Conservation (phyloP, 352 stramenopile species). For the Pythium brassicae region DNA sequence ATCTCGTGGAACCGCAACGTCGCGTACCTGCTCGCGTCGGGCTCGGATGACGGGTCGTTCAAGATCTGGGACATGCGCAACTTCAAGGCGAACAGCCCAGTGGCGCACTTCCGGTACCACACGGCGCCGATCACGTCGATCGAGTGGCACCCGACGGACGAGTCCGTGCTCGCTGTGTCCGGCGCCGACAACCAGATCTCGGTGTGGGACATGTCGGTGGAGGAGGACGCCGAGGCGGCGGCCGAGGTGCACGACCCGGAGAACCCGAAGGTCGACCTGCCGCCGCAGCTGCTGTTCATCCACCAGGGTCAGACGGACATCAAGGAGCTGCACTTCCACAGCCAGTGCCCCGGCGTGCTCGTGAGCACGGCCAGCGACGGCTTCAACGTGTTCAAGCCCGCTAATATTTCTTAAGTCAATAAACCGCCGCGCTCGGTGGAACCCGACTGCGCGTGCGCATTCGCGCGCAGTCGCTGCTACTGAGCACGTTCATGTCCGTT, state of each 20-base stretch:
- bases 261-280: conserved; percentile 86
- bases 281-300: conserved; percentile 99
- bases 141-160: conserved; percentile 99
- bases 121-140: conserved; percentile 96
- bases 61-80: conserved; percentile 97
- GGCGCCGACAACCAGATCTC: conserved; percentile 96
- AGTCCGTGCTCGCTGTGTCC: conserved; percentile 95
- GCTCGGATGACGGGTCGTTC: conserved; percentile 96
- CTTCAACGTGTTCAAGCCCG: conserved; percentile 98
- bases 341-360: conserved; percentile 96
- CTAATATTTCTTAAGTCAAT: conserved; percentile 84
- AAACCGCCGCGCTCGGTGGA: neutral
- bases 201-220: conserved; percentile 99
- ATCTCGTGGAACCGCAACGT: conserved; percentile 98
- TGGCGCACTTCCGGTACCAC: conserved; percentile 96
- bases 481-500: neutral
- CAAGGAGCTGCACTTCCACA: conserved; percentile 99
- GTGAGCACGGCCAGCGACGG: conserved; percentile 95
- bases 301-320: conserved; percentile 98
- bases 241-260: conserved; percentile 33
- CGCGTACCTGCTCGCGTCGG: conserved; percentile 95
- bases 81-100: conserved; percentile 86
- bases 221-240: conserved; percentile 93
- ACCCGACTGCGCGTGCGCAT: too few relatives aligned
- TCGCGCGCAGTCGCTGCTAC: too few relatives aligned